A percentile compares a stretch with the other conserved stretches of the same genome.
These are phyloP conservation scores for Saturnispora gosingensis DNA, from an alignment of 805 yeast genomes.

Conservation along the genomic window DNA sequence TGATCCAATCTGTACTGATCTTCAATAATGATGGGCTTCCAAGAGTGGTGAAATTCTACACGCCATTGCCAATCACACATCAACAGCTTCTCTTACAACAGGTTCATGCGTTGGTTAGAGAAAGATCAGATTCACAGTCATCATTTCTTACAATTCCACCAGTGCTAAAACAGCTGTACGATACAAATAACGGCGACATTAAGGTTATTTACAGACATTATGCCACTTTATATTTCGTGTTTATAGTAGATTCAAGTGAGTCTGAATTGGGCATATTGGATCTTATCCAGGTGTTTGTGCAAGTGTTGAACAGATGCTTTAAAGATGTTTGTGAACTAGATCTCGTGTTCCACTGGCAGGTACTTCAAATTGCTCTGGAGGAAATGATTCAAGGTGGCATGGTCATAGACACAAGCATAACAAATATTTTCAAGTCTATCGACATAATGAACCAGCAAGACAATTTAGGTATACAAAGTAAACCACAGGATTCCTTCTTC, in stretches of 20 bases:
- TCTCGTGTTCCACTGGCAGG: conserved; percentile 98
- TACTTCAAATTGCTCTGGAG: conserved; percentile 78
- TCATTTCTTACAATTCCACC: conserved; percentile 89
- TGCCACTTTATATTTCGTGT: conserved; percentile 93
- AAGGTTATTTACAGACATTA: conserved; percentile 89
- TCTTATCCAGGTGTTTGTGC: conserved; percentile 93
- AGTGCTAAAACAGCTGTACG: conserved; percentile 25
- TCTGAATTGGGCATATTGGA: conserved; percentile 90
- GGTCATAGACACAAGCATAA: conserved; percentile 89
- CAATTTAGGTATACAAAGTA: conserved; percentile 9
- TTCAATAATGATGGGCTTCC: conserved; percentile 86
- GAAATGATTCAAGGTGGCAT: conserved; percentile 96
- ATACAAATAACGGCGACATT: conserved; percentile 57
- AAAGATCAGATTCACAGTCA: conserved; percentile 67
- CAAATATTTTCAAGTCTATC: conserved; percentile 71
- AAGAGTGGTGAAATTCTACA: conserved; percentile 81
- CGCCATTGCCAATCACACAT: conserved; percentile 78
- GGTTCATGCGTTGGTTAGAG: conserved; percentile 67
- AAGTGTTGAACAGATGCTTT: conserved; percentile 86
- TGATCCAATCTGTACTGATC: conserved; percentile 24
- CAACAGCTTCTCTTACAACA: conserved; percentile 76
- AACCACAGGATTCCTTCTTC: neutral
- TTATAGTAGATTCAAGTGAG: conserved; percentile 93
- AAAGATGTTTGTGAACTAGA: conserved; percentile 92
- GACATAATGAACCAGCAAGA: conserved; percentile 57